These are phyloP conservation scores for Teratosphaeria viscida DNA, from an alignment of 2,329 filamentous ascomycete genomes.

Conservation along the genomic window DNA sequence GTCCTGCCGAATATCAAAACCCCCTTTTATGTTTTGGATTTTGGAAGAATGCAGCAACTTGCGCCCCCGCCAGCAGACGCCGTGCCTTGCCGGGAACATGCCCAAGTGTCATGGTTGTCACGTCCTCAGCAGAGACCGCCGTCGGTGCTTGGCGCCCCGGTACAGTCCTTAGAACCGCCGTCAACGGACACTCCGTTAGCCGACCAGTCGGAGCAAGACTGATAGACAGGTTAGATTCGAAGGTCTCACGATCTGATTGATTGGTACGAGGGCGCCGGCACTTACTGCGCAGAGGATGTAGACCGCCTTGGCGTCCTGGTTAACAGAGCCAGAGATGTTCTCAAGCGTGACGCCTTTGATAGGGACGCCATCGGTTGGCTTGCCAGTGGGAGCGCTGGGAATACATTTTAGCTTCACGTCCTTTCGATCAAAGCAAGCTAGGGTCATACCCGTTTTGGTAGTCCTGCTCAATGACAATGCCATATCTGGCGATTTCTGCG, in stretches of 20 bases:
- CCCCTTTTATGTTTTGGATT: no score
- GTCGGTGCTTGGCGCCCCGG: neutral
- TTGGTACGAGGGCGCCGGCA: neutral
- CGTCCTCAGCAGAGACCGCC: neutral
- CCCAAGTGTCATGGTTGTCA: neutral
- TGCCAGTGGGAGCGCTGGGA: constrained; percentile 25
- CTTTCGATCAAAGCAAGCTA: neutral
- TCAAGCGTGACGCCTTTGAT: constrained; percentile 41
- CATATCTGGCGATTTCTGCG: constrained; percentile 41
- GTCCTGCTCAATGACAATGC: constrained; percentile 50
- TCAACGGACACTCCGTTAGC: constrained; percentile 41
- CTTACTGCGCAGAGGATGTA: constrained; percentile 45
- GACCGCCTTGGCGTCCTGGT: constrained; percentile 28
- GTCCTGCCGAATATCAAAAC: neutral
- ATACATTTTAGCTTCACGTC: neutral
- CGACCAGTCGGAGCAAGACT: constrained; percentile 40
- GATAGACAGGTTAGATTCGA: neutral
- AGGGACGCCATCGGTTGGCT: constrained; percentile 43
- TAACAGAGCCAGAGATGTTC: constrained; percentile 36
- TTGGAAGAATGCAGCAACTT: no score
- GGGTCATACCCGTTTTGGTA: constrained; percentile 37
- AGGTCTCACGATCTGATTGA: neutral
- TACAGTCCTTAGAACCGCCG: constrained; percentile 34
- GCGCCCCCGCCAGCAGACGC: neutral
- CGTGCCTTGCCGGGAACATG: neutral